These are phyloP conservation scores for Crithidia acanthocephali DNA, from an alignment of 208 protist species.

Conservation along the genomic window DNA sequence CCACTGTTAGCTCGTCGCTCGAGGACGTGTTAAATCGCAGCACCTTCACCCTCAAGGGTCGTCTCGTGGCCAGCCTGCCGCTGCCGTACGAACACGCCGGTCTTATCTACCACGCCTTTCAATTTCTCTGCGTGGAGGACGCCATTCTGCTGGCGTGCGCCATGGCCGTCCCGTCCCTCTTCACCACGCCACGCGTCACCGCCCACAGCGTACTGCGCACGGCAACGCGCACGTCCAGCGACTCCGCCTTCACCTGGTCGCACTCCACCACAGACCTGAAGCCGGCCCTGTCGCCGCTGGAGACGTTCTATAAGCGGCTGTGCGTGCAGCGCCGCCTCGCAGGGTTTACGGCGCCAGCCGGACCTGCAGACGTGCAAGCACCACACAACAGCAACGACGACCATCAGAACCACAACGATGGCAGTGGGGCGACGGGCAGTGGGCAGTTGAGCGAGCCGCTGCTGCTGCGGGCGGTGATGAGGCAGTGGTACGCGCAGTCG, in stretches of 20 bases:
- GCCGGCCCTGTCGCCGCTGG: constrained; percentile 47
- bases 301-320: constrained; percentile 35
- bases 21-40: constrained; percentile 29
- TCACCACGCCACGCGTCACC: constrained; percentile 41
- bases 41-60: constrained; percentile 53
- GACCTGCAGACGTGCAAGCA: background rate
- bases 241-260: constrained; percentile 16
- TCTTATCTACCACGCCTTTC: constrained; percentile 67
- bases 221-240: background rate
- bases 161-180: constrained; percentile 71
- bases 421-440: background rate
- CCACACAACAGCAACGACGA: background rate
- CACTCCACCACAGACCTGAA: constrained; percentile 1
- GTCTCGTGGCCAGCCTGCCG: constrained; percentile 61
- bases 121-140: constrained; percentile 80
- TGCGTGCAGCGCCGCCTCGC: constrained; percentile 42
- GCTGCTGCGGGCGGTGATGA: constrained; percentile 58
- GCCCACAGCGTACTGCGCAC: constrained; percentile 15
- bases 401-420: background rate
- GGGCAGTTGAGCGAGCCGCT: constrained; percentile 78
- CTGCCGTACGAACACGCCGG: constrained; percentile 61
- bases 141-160: constrained; percentile 73
- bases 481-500: constrained; percentile 64
- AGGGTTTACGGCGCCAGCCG: constrained; percentile 12
- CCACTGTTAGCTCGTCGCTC: constrained; percentile 6